Percentiles rank a stretch among this genome's conserved stretches.
Evolutionary conservation across 805 yeast species (phyloP).

Genomic region (Zygotorulaspora chibaensis): DNA sequence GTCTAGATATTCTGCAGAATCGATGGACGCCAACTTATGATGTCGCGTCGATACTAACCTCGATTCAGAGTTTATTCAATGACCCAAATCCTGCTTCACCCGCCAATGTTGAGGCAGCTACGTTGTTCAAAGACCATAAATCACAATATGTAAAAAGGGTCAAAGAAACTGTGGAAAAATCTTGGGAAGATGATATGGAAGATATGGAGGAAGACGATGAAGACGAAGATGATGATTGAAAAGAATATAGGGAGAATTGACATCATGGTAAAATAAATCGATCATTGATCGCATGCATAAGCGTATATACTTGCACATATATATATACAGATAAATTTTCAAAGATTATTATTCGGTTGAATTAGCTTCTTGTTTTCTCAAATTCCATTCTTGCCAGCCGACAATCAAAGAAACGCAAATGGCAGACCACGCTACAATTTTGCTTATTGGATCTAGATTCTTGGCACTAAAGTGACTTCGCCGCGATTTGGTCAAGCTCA

Average conservation of each 20-base stretch:
- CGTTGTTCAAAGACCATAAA: constrained; percentile 89
- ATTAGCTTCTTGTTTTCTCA: constrained; percentile 10
- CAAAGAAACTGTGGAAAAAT: constrained; percentile 87
- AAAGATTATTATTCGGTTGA: background rate
- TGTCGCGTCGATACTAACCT: constrained; percentile 90
- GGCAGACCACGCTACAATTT: constrained; percentile 47
- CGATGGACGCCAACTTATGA: constrained; percentile 99
- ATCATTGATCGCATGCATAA: constrained; percentile 1
- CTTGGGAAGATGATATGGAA: constrained; percentile 79
- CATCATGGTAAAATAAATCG: background rate
- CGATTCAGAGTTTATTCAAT: constrained; percentile 84
- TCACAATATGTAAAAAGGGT: constrained; percentile 89
- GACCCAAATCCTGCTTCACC: constrained; percentile 97
- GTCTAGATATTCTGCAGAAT: constrained; percentile 92
- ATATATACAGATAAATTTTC: constrained; percentile 2
- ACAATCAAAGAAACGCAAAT: constrained; percentile 48
- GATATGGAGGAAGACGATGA: constrained; percentile 39
- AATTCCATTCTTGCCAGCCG: constrained; percentile 49
- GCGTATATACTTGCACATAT: constrained; percentile 5
- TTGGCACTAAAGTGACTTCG: constrained; percentile 32
- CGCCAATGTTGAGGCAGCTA: constrained; percentile 97
- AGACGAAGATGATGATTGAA: constrained; percentile 33
- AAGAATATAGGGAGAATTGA: too few relatives aligned
- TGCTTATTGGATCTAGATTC: constrained; percentile 51
- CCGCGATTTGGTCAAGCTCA: constrained; percentile 13